Evolutionary conservation across 352 stramenopile genomes (phyloP).

Genomic region (Plasmopara muralis): DNA sequence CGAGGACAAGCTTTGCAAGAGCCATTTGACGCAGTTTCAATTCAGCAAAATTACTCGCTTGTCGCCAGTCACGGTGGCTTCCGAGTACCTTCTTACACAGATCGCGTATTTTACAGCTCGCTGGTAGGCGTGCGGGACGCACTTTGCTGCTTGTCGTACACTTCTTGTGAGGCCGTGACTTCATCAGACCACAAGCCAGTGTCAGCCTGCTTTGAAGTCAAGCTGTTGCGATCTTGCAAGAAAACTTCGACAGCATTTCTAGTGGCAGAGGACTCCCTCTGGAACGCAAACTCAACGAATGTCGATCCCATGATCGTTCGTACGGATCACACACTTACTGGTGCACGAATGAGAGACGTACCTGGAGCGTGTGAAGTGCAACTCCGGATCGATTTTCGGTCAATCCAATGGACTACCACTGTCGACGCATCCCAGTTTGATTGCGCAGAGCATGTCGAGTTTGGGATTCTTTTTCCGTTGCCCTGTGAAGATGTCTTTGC

Average conservation of each 20-base stretch:
- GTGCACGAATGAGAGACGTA: constrained; percentile 58
- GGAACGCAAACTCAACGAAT: constrained; percentile 40
- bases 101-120: constrained; percentile 81
- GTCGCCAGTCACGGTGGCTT: constrained; percentile 46
- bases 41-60: constrained; percentile 62
- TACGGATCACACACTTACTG: constrained; percentile 10
- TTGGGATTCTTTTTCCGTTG: constrained; percentile 70
- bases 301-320: constrained; percentile 39
- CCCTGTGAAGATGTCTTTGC: constrained; percentile 78
- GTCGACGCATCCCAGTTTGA: constrained; percentile 55
- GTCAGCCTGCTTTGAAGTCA: constrained; percentile 52
- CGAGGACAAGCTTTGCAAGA: constrained; percentile 38
- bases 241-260: constrained; percentile 7
- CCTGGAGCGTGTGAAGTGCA: constrained; percentile 49
- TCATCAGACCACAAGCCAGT: constrained; percentile 85
- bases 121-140: constrained; percentile 47
- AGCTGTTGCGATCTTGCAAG: constrained; percentile 9
- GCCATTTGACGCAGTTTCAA: constrained; percentile 22
- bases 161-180: constrained; percentile 65
- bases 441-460: constrained; percentile 56
- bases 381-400: constrained; percentile 61
- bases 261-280: constrained; percentile 21
- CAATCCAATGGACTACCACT: constrained; percentile 62
- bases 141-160: constrained; percentile 63
- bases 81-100: constrained; percentile 85